phyloP scores from a whole-genome alignment of 495 filamentous ascomycete species.

The Penicillium psychrofluorescens region DNA sequence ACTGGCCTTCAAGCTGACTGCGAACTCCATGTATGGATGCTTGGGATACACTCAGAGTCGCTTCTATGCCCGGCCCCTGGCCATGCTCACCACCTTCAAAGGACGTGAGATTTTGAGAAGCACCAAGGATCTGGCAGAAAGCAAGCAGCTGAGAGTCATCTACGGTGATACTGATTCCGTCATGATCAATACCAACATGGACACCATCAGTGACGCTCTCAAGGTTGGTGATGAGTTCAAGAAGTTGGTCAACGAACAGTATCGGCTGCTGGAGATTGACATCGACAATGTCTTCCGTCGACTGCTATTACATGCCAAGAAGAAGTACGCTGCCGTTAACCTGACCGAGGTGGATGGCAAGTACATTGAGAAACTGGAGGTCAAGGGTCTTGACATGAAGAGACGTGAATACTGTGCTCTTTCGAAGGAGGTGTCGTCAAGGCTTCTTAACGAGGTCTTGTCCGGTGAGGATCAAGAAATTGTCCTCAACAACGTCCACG shows the following conservation, averaged over 20 bases:
- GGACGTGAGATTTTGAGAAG: constrained; percentile 94
- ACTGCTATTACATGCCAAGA: constrained; percentile 91
- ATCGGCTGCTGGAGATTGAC: constrained; percentile 88
- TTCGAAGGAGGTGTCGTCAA: constrained; percentile 83
- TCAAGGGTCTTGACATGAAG: constrained; percentile 97
- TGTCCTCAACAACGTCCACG: constrained; percentile 83
- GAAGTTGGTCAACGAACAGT: constrained; percentile 77
- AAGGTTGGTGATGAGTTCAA: constrained; percentile 82
- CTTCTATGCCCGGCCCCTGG: constrained; percentile 92
- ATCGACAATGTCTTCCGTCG: constrained; percentile 97
- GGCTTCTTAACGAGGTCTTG: constrained; percentile 79
- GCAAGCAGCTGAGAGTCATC: constrained; percentile 80
- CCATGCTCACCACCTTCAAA: constrained; percentile 93
- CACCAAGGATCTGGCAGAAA: constrained; percentile 91
- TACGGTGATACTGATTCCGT: constrained; percentile 99
- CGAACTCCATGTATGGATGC: constrained; percentile 99
- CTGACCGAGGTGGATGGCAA: constrained; percentile 84
- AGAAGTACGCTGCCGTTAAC: constrained; percentile 98
- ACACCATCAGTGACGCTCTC: constrained; percentile 84
- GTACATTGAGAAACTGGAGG: constrained; percentile 87
- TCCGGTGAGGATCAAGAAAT: constrained; percentile 88
- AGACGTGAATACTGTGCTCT: constrained; percentile 91
- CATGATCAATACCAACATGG: constrained; percentile 98
- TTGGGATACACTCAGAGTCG: constrained; percentile 91
- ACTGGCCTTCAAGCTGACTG: constrained; percentile 90